Conservation (phyloP, 208 protist species). For the Crithidia fasciculata region DNA sequence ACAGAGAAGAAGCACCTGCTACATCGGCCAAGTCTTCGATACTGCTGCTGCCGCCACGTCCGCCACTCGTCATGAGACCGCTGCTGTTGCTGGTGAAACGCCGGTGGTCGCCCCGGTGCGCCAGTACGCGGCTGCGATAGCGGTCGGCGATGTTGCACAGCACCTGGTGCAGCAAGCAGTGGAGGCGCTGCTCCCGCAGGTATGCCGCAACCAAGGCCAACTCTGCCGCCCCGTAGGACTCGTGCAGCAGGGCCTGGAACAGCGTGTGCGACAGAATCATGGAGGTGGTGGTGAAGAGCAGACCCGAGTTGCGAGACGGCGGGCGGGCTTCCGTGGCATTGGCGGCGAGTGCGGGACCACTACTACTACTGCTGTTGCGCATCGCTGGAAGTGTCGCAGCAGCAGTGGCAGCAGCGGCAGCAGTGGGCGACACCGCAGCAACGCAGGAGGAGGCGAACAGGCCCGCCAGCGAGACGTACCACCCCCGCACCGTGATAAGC, state of each 20-base stretch:
- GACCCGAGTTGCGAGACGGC: not conserved
- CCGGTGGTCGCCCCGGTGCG: not conserved
- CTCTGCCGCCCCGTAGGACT: constrained; percentile 74
- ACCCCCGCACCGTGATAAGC: constrained; percentile 62
- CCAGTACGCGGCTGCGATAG: constrained; percentile 40
- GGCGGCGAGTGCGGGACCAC: not conserved
- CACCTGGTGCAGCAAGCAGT: constrained; percentile 53
- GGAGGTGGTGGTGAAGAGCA: constrained; percentile 39
- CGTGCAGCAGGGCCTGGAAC: constrained; percentile 66
- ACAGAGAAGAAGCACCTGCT: not conserved
- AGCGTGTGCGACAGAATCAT: constrained; percentile 60
- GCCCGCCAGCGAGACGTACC: constrained; percentile 68
- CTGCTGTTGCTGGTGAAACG: not conserved
- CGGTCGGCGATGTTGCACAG: constrained; percentile 66
- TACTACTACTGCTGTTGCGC: not conserved
- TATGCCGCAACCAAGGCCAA: constrained; percentile 66
- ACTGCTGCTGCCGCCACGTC: not conserved
- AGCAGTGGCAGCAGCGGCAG: not conserved
- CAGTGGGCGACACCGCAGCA: not conserved
- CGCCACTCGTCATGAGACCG: too few relatives aligned
- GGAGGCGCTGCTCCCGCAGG: constrained; percentile 42
- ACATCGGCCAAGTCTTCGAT: not conserved
- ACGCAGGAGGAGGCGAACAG: constrained; percentile 37
- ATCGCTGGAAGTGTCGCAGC: not conserved
- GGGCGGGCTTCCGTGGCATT: not conserved